Evolutionary conservation across 1,284 basidiomycete genomes (phyloP), one percentile per base, ranked within the genome.

Genomic region (Melampsora americana): DNA sequence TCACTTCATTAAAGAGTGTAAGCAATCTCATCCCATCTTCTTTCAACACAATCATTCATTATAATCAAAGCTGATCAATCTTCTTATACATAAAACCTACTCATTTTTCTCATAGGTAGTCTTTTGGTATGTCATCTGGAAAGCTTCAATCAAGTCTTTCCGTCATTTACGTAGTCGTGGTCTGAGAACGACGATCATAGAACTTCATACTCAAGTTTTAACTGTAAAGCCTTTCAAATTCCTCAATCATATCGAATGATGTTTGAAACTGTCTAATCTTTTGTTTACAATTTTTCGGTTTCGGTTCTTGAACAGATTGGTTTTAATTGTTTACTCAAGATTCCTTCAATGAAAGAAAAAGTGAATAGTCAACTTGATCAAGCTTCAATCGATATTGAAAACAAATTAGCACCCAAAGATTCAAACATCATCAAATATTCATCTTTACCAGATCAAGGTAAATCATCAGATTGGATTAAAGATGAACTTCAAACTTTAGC

Each of bases 401-500:
- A 85, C 75, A 88, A 89, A 81, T 86, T 97, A 53, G 86, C 89
- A 32, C 90, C 87, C 0, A 87, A 86, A 80, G 90, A 86, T 16
- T 85, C 85, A 12, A 84, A 85, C 30, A 87, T 91, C 6, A 85
- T 87, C 5, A 86, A 89, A 7, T 87, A 91, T 80, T 85, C 90
- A 0, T 80, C 87, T 0, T 83, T 96, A 1, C 92, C 93, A 0
- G 83, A 84, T 0, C 82, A 88, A 42, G 92, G 93, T 1, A 86
- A 88, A 78, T 85, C 88, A 0, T 79, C 87, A n/a, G 89, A 90
- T 77, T 92, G 91, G 90, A 89, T 95, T 77, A 81, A 89, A 23
- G 85, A 85, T 5, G 90, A 93, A 81, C 92, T 93, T 89, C 86
- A 87, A 28, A 88, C 86, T 80, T 89, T 94, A 88, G 90, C 93